These are phyloP conservation scores for Boletus calvinii DNA, from an alignment of 1,284 basidiomycete species.

Conservation along the genomic window DNA sequence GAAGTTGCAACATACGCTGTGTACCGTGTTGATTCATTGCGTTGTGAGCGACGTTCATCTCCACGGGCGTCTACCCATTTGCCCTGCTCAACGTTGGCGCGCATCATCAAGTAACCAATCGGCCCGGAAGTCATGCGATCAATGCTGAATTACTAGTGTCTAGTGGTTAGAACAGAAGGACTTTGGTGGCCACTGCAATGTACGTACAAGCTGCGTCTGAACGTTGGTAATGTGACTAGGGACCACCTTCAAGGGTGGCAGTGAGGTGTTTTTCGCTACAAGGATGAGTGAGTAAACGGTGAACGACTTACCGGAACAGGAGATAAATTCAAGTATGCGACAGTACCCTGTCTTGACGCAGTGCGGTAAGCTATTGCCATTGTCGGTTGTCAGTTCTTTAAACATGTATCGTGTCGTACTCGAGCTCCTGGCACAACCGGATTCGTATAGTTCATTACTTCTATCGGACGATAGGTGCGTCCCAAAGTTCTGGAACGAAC, in stretches of 20 bases:
- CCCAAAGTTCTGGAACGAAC: too few species aligned
- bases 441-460: neutral
- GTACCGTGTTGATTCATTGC: conserved; percentile 7
- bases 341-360: conserved; percentile 3
- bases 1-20: neutral
- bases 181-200: conserved; percentile 1
- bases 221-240: neutral
- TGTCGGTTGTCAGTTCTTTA: conserved; percentile 3
- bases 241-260: conserved; percentile 1
- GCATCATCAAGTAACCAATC: neutral
- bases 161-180: conserved; percentile 8
- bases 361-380: conserved; percentile 1
- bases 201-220: neutral
- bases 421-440: neutral
- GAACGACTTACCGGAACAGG: neutral
- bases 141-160: neutral
- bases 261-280: conserved; percentile 7
- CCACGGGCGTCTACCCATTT: neutral
- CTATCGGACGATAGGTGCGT: conserved; percentile 4
- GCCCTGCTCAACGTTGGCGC: neutral
- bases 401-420: neutral
- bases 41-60: conserved; percentile 4
- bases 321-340: conserved; percentile 1
- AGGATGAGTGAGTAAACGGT: conserved; percentile 10
- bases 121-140: neutral